Evolutionary conservation across 73 alveolate genomes (phyloP).

Genomic region (Stentor coeruleus): DNA sequence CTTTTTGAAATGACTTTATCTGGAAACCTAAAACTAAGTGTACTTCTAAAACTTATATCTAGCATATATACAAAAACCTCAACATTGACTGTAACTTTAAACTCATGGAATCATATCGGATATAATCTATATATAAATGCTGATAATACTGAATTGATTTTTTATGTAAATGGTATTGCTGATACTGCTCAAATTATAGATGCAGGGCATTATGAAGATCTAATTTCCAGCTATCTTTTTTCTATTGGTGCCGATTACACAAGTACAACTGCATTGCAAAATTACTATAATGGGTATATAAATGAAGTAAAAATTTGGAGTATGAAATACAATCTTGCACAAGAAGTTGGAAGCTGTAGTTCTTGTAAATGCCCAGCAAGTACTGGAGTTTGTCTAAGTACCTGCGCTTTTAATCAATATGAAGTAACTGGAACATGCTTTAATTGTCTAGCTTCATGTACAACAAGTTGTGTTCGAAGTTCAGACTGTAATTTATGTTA

Average conservation of each 20-base stretch:
- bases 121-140: not conserved
- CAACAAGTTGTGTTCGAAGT: conserved; percentile 12
- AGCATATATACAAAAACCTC: not conserved
- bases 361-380: conserved; percentile 6
- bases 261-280: not conserved
- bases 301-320: conserved; percentile 6
- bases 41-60: not conserved
- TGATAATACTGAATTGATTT: not conserved
- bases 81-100: not conserved
- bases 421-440: not conserved
- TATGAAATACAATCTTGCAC: not conserved
- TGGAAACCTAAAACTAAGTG: not conserved
- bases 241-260: not conserved
- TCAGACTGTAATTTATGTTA: not conserved
- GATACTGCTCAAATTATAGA: not conserved
- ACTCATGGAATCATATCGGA: not conserved
- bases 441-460: not conserved
- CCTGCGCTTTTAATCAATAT: not conserved
- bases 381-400: not conserved
- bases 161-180: not conserved
- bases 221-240: not conserved
- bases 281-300: not conserved
- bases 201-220: conserved; percentile 8
- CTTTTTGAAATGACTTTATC: not conserved
- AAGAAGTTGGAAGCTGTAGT: not conserved